Evolutionary conservation across 306 rosid species (phyloP), one percentile per base, ranked within the genome.

Genomic region (Glycine soja): DNA sequence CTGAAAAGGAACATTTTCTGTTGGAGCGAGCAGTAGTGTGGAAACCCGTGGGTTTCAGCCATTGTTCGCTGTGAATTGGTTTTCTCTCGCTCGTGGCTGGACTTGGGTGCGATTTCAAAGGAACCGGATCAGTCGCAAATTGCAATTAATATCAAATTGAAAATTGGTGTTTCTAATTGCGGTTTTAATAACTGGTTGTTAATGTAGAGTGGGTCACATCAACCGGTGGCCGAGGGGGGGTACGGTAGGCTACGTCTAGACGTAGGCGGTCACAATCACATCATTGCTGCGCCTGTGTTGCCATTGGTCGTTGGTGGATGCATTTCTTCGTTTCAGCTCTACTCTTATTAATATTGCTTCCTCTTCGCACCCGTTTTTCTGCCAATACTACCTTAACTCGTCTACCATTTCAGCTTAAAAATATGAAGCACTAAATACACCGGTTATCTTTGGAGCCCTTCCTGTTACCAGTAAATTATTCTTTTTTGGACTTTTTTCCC

Each of bases 131-230:
- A 11, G 56, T 70, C 5, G 14, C 42, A 4, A 38, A 4, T 38
- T 3, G 40, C 0, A 18, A 30, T 19, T 3, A 70, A 47, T 73
- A 79, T 51, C 66, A 65, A 68, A 57, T 67, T 81, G 73, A 65
- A 71, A 80, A 30, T 4, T 16, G n/a, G 8, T 19, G 54, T 57
- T 50, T 81, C 36, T 45, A 74, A 51, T 62, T 72, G 10, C 24
- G 7, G 54, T 77, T 76, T 81, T 76, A 84, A 13, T 12, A 36
- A 87, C 88, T 87, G 88, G 70, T 46, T 77, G 87, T 87, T 87
- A 69, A 81, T 81, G 90, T 59, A 0, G 70, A 84, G 88, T 87
- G 88, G 82, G 90, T 87, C 90, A 87, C 90, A 87, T 87, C 90
- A 87, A 62, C 90, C 84, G 90, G 88, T 84, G 88, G 80, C 80